Percentiles rank a stretch among this genome's conserved stretches.
Evolutionary conservation across 2,329 filamentous ascomycete species (phyloP).

Genomic region (Parastagonospora avenae): DNA sequence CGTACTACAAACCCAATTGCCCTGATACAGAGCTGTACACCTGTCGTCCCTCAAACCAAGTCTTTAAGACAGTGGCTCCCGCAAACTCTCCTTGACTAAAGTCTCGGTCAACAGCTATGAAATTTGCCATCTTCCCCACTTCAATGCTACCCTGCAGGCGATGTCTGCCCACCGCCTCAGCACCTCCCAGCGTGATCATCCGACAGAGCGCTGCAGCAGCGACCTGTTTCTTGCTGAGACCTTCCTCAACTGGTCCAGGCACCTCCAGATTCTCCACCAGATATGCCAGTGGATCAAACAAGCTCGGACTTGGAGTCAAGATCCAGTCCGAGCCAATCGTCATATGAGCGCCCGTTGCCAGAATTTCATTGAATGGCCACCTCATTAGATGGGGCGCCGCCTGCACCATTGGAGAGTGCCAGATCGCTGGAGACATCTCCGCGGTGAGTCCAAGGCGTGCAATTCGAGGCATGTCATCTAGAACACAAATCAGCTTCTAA

Average conservation of each 20-base stretch:
- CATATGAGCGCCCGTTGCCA: constrained; percentile 28
- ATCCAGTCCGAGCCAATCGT: constrained; percentile 39
- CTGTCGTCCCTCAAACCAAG: constrained; percentile 32
- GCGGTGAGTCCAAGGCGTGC: constrained; percentile 37
- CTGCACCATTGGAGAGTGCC: constrained; percentile 23
- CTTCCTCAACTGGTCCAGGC: neutral
- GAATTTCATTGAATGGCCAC: constrained; percentile 36
- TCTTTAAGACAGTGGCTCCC: constrained; percentile 32
- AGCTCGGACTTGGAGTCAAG: constrained; percentile 16
- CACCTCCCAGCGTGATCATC: constrained; percentile 36
- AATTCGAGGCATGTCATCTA: constrained; percentile 3
- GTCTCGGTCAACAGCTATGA: constrained; percentile 37
- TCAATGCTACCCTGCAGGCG: constrained; percentile 34
- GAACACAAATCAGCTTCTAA: neutral
- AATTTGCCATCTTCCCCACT: constrained; percentile 41
- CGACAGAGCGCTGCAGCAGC: constrained; percentile 20
- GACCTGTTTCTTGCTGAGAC: constrained; percentile 11
- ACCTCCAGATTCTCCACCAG: constrained; percentile 13
- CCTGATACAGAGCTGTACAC: too few species aligned
- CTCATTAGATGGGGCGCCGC: constrained; percentile 26
- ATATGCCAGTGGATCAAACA: constrained; percentile 14
- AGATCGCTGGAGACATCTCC: constrained; percentile 39
- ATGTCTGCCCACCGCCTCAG: constrained; percentile 33
- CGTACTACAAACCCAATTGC: too few species aligned
- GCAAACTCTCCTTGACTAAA: constrained; percentile 35